These are phyloP conservation scores for Colletotrichum sp. DNA, from an alignment of 2,329 filamentous ascomycete genomes.

Conservation along the genomic window DNA sequence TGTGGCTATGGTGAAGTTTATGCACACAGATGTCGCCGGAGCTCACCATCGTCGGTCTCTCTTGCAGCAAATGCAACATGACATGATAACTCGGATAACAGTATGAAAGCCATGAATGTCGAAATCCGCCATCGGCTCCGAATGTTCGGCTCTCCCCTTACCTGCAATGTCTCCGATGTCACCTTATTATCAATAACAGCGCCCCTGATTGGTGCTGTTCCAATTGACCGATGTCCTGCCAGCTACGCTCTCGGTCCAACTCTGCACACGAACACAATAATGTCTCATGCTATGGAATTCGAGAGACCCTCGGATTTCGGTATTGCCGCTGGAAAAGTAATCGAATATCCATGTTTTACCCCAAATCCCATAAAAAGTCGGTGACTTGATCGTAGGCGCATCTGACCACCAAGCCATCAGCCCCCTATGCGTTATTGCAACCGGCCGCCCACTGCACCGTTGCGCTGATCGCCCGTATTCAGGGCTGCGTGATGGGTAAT, in stretches of 20 bases:
- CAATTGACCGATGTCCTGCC: not conserved
- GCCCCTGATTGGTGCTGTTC: not conserved
- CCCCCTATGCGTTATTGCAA: not conserved
- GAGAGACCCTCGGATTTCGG: not conserved
- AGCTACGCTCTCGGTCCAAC: accelerated
- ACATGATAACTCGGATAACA: not conserved
- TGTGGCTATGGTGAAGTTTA: not conserved
- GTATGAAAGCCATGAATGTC: not conserved
- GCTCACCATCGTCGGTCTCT: not conserved
- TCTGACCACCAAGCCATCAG: not conserved
- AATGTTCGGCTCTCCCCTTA: not conserved
- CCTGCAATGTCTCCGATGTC: not conserved
- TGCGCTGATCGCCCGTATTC: conserved; percentile 13
- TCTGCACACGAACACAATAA: not conserved
- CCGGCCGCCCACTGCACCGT: not conserved
- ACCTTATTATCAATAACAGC: not conserved
- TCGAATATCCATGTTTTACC: not conserved
- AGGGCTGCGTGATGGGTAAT: conserved; percentile 4
- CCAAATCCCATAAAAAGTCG: not conserved
- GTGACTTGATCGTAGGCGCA: not conserved
- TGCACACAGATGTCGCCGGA: not conserved
- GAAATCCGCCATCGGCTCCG: not conserved
- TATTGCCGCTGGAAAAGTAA: not conserved
- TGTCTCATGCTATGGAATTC: not conserved
- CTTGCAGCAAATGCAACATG: not conserved